Base-by-base conservation (phyloP, 352 stramenopile species). In the Pythium phragmiticola region DNA sequence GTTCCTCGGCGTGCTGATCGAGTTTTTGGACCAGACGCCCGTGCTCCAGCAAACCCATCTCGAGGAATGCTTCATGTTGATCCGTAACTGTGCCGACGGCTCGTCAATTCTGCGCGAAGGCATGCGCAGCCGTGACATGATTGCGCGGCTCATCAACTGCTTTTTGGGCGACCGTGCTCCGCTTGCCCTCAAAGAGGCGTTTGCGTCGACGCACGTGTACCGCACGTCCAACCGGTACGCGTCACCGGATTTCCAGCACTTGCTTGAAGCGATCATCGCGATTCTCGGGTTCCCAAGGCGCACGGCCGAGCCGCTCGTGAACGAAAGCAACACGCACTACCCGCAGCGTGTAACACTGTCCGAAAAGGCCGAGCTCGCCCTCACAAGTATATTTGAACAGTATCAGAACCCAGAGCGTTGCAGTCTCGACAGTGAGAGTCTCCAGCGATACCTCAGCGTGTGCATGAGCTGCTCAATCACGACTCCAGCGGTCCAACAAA, bases 41-140 rank as follows among this genome's bases (percentile, higher is more conserved):
- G 84, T 89, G 23, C 75, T 82, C 63, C 82, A 94, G 62, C 87
- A 92, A 42, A 84, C 80, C 8, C 85, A 93, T 66, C 73, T 96
- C 63, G 87, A 96, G 57, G 89, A 97, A 47, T 92, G 80, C 51
- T 95, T 94, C 63, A 88, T 92, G 76, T 73, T 94, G 2, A 72
- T 94, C 16, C 80, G 85, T 52, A 91, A 95, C 60, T 82, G 81
- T 47, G 86, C 83, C 26, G 80, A 90, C 49, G 73, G 82, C 39
- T 90, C 75, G 28, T n/a, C 54, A 14, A 82, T 69, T 2, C 59
- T 85, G 9, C 78, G 86, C 30, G 65, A 75, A 48, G 62, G 75
- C 39, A 65, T 96, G 45, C 75, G 87, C 21, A 57, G 74, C 12
- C 63, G 75, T 0, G 81, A 94, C 33, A 90, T 96, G 82, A 74